These are phyloP conservation scores for Chondrus crispus DNA, from an alignment of 23 red algal genomes.

Conservation along the genomic window DNA sequence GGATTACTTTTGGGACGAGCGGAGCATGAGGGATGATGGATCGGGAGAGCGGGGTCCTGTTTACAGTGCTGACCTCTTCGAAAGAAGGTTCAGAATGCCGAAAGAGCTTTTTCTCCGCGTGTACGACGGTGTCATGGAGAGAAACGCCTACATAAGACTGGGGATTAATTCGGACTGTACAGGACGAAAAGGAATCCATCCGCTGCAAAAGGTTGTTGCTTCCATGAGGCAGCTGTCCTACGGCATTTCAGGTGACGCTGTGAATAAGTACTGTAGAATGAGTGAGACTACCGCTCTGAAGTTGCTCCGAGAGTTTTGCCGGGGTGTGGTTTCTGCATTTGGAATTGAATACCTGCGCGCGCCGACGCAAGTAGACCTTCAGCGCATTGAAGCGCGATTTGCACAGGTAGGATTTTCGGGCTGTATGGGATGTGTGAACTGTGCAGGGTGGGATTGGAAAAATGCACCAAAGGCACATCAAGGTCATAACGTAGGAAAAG, in stretches of 20 bases:
- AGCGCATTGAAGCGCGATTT: slow-evolving; percentile 9
- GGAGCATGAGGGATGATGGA: neutral
- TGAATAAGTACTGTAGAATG: slow-evolving; percentile 19
- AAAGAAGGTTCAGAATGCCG: slow-evolving; percentile 33
- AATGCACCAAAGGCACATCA: neutral
- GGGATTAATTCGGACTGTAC: neutral
- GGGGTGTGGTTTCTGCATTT: neutral
- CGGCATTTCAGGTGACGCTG: neutral
- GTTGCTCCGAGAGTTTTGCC: slow-evolving; percentile 23
- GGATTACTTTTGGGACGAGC: slow-evolving; percentile 29
- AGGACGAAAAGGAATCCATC: neutral
- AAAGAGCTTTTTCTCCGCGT: neutral
- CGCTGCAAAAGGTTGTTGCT: slow-evolving; percentile 7
- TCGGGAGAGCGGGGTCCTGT: neutral
- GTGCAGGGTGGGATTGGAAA: slow-evolving; percentile 42
- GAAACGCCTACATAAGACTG: neutral
- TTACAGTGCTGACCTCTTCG: too few relatives aligned
- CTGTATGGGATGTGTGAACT: slow-evolving; percentile 34
- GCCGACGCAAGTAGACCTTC: neutral
- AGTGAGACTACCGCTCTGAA: neutral
- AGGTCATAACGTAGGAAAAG: neutral
- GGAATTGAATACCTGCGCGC: neutral
- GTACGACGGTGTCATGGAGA: neutral
- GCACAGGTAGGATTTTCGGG: neutral
- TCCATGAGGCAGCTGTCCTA: neutral